Conservation (phyloP, 148 eudicot species). For the Nyssa sinensis region DNA sequence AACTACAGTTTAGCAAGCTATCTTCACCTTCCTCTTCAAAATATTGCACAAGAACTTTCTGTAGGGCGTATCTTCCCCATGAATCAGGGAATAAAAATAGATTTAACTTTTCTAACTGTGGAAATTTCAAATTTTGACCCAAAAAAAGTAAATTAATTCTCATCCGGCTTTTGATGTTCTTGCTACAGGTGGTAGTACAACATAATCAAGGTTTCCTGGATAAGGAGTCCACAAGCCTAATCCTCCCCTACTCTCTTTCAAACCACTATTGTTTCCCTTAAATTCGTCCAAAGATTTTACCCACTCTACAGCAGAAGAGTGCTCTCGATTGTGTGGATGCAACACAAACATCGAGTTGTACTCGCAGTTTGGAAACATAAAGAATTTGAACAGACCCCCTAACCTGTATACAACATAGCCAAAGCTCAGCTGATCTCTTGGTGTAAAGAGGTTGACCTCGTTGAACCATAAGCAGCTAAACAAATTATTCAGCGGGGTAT, state of each 20-base stretch:
- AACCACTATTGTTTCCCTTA: slow-evolving; percentile 44
- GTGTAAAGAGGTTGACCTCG: slow-evolving; percentile 92
- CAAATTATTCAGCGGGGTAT: slow-evolving; percentile 70
- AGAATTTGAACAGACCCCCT: slow-evolving; percentile 59
- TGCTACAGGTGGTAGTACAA: slow-evolving; percentile 71
- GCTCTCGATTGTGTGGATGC: slow-evolving; percentile 92
- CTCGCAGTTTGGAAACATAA: slow-evolving; percentile 96
- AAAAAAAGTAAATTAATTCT: neutral
- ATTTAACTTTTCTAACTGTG: no score
- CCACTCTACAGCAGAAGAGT: slow-evolving; percentile 93
- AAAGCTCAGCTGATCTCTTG: slow-evolving; percentile 96
- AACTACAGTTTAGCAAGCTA: no score
- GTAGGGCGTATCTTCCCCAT: no score
- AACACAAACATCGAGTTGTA: slow-evolving; percentile 73
- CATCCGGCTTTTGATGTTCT: slow-evolving; percentile 92
- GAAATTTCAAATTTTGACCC: no score
- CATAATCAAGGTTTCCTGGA: slow-evolving; percentile 68
- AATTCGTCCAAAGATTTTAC: slow-evolving; percentile 76
- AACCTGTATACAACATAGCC: slow-evolving; percentile 85
- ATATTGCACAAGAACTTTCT: no score
- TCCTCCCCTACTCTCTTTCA: slow-evolving; percentile 87
- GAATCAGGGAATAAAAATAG: no score
- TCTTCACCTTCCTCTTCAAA: no score
- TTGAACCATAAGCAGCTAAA: slow-evolving; percentile 99
- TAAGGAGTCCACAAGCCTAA: slow-evolving; percentile 97